A percentile compares a stretch with the other conserved stretches of the same genome.
Conservation (phyloP, 331 rosid genomes). For the Telfairia occidentalis region DNA sequence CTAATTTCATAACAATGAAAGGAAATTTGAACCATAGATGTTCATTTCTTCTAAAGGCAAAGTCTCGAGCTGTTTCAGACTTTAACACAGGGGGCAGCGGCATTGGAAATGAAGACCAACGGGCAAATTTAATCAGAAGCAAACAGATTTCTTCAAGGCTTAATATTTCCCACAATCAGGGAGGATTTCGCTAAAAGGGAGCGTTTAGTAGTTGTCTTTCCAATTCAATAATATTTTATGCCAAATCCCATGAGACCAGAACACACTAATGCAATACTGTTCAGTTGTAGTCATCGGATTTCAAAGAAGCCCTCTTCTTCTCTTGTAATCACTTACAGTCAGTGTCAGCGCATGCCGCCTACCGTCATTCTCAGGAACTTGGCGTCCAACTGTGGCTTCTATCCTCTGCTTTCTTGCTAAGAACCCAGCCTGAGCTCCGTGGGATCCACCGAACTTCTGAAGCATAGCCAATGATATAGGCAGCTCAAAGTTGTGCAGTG, state of each 20-base stretch:
- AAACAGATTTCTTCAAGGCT: neutral
- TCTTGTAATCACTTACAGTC: conserved; percentile 73
- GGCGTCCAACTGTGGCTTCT: conserved; percentile 67
- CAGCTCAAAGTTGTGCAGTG: conserved; percentile 70
- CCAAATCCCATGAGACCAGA: neutral
- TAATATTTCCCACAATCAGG: neutral
- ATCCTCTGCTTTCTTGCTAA: conserved; percentile 62
- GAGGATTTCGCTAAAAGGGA: neutral
- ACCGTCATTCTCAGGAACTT: conserved; percentile 65
- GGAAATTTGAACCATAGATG: neutral
- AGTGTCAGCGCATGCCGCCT: conserved; percentile 55
- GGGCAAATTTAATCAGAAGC: neutral
- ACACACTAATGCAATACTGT: neutral
- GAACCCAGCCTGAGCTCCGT: conserved; percentile 65
- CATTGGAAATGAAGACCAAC: neutral
- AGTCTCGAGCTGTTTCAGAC: neutral
- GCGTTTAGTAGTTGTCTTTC: neutral
- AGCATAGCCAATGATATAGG: conserved; percentile 69
- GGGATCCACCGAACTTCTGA: conserved; percentile 72
- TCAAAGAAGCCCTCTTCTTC: conserved; percentile 86
- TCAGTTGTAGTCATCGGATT: neutral
- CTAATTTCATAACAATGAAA: neutral
- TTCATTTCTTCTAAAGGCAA: neutral
- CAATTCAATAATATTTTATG: neutral
- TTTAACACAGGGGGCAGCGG: neutral